Evolutionary conservation across 2,329 filamentous ascomycete genomes (phyloP), one percentile per base, ranked within the genome.

Genomic region (Mollisia scopiformis): DNA sequence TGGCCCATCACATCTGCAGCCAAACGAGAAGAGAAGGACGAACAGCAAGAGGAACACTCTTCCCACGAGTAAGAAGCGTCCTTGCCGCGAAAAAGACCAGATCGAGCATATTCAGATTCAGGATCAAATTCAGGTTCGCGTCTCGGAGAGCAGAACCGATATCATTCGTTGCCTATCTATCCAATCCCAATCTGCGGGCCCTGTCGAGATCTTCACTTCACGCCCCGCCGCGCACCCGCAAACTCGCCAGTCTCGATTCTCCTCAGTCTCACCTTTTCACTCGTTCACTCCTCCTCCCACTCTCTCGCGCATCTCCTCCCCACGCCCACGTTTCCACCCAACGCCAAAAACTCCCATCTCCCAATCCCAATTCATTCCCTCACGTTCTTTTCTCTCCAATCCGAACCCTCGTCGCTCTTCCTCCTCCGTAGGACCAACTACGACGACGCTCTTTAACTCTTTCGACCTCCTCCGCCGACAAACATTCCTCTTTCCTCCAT

Each of bases 171-270:
- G 41, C 23, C 41, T n/a, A 13, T 35, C 31, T 10, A 10, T 35
- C 3, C 41, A 10, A 19, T 5, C 3, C 2, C 49, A 33, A 23
- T 51, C 49, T 33, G 28, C 28, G 31, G 19, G n/a, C 16, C 43
- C 49, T 51, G 28, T 33, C 49, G 16, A 51, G 49, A 51, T 51
- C 49, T 30, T 51, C 49, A 23, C 30, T n/a, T 19, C 27, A 51
- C 10, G 8, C 41, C 41, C 7, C 25, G 19, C 13, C 30, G 13
- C 30, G n/a, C 30, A 33, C 6, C 13, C 30, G 30, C 30, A 7
- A 39, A n/a, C n/a, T 39, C 37, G 11, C 10, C 37, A 19, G 14
- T 21, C 37, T 6, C 19, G 14, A n/a, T 14, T 19, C 37, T 41
- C 37, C 37, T 41, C 37, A 19, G 39, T n/a, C n/a, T n/a, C n/a